Conservation (phyloP, 345 rosid species). For the Turritis glabra region DNA sequence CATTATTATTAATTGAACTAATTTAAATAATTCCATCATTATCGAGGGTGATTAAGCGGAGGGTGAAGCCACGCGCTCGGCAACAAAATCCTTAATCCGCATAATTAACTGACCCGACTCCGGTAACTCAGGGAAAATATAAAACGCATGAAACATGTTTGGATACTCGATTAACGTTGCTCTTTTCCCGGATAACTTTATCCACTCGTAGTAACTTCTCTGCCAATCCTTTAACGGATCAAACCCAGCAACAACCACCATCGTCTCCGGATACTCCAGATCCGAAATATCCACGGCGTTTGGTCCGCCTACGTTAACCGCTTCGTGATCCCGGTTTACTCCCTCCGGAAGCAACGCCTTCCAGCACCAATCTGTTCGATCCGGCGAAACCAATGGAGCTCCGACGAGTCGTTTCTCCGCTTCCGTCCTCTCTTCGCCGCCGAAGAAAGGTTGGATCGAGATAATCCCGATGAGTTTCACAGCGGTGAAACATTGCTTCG, state of each 20-base stretch:
- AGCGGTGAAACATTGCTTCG: not conserved
- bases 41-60: not conserved
- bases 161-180: constrained; percentile 68
- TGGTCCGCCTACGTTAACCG: constrained; percentile 39
- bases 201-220: constrained; percentile 63
- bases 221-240: constrained; percentile 91
- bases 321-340: constrained; percentile 54
- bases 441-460: constrained; percentile 78
- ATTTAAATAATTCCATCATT: not conserved
- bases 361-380: constrained; percentile 61
- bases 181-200: constrained; percentile 63
- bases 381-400: constrained; percentile 44
- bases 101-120: constrained; percentile 48
- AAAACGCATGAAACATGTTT: constrained; percentile 76
- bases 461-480: constrained; percentile 52
- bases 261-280: constrained; percentile 54
- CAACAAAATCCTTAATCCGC: constrained; percentile 59
- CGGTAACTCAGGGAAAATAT: constrained; percentile 68
- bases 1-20: not conserved
- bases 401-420: constrained; percentile 51
- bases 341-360: constrained; percentile 60
- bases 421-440: constrained; percentile 75
- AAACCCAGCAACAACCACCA: constrained; percentile 57
- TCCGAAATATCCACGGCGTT: constrained; percentile 46
- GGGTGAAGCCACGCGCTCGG: constrained; percentile 36